A percentile compares a stretch with the other conserved stretches of the same genome.
Conservation (phyloP, 2,329 filamentous ascomycete species). For the Trichoderma sp. region DNA sequence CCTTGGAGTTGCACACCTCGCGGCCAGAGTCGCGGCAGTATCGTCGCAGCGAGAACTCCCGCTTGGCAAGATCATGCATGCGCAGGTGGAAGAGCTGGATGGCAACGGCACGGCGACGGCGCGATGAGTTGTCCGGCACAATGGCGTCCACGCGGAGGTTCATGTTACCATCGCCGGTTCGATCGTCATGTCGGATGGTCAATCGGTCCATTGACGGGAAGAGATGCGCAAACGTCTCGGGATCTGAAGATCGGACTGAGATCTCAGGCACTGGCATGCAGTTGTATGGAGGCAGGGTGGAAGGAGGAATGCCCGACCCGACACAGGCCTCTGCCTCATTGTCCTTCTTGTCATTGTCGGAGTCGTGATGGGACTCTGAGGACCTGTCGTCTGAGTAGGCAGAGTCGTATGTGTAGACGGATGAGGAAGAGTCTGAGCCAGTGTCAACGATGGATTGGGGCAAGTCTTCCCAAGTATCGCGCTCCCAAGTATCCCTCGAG, state of each 20-base stretch:
- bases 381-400: constrained; percentile 45
- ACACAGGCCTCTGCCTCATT: constrained; percentile 21
- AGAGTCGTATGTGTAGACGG: constrained; percentile 77
- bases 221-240: constrained; percentile 75
- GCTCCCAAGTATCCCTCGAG: constrained; percentile 20
- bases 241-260: constrained; percentile 67
- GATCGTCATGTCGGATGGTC: constrained; percentile 84
- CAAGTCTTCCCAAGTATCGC: constrained; percentile 19
- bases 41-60: constrained; percentile 85
- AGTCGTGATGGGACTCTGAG: constrained; percentile 25
- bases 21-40: constrained; percentile 92
- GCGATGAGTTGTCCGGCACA: constrained; percentile 58
- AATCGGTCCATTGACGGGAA: constrained; percentile 84
- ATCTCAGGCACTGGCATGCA: constrained; percentile 58
- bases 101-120: constrained; percentile 37
- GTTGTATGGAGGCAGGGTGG: constrained; percentile 53
- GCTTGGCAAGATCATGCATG: constrained; percentile 84
- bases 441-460: constrained; percentile 20
- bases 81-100: constrained; percentile 84
- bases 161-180: constrained; percentile 91
- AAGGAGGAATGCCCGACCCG: constrained; percentile 43
- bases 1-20: constrained; percentile 82
- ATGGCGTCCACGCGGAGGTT: constrained; percentile 86
- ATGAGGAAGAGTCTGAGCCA: constrained; percentile 41
- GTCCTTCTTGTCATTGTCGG: constrained; percentile 28